Evolutionary conservation across 2,329 filamentous ascomycete genomes (phyloP), one percentile per base, ranked within the genome.

Genomic region (Clathrospora elynae): DNA sequence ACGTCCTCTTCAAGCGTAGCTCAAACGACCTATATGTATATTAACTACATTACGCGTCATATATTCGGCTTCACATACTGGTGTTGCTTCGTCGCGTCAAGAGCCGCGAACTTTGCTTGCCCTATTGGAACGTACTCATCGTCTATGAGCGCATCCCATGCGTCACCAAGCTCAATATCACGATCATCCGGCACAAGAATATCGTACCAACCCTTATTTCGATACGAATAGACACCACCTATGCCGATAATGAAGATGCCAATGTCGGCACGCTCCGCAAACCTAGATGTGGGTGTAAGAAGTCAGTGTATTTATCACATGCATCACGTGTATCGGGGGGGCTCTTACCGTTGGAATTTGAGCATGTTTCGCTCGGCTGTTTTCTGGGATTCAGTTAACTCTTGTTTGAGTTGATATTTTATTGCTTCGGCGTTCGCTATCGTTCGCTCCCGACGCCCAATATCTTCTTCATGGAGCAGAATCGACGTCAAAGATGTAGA

Each of bases 171-270:
- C 14, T 55, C 46, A n/a, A 55, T 14, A 9, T 50, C 25, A 4
- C 44, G 46, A 18, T 42, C 30, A 4, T 48, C 44, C 2, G 48
- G 37, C 8, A 37, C 37, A 4, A 72, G 57, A 26, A 73, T 66
- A 2, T 66, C 59, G 24, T 43, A 64, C 59, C 71, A 75, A 2
- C 64, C 58, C 24, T 73, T 61, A 25, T 75, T 75, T 3, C 68
- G 57, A 40, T 74, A 73, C 0, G 69, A 56, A 11, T 70, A 67
- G 9, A 53, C 55, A 2, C 73, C 71, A n/a, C 64, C 46, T 10
- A 61, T 46, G 9, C 63, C 61, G 24, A 71, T 60, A 17, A 71
- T 64, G 41, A 71, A 74, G 38, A 75, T 75, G 1, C 66, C 72
- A 5, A 73, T 58, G 3, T 72, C 70, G 5, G 69, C 59, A 3